Evolutionary conservation across 1,284 basidiomycete genomes (phyloP), one percentile per base, ranked within the genome.

Genomic region (Ceratobasidium sp.): DNA sequence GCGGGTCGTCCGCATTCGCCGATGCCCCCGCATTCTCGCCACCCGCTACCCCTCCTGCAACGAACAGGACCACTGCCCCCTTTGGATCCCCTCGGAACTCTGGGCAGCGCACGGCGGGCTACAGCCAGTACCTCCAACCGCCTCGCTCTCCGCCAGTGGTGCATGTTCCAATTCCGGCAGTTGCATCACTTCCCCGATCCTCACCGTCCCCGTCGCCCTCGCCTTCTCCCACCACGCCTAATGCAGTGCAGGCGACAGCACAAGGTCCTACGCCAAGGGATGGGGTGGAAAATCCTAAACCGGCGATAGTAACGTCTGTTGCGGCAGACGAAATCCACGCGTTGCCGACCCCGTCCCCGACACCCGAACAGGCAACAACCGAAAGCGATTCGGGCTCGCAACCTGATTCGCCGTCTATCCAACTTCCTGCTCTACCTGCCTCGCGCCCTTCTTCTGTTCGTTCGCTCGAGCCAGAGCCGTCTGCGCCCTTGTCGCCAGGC

Each of bases 1-100:
- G 88, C 73, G 86, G 83, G 39, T 76, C 83, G n/a, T 89, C 88
- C 0, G 69, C 66, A 83, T 41, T 77, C 79, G 61, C 80, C 29
- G 80, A 62, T 76, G 81, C 74, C n/a, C 53, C 77, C 43, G 74
- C 49, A n/a, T 61, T 66, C 72, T 59, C 63, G 27, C 76, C 59
- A 29, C 46, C 61, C 24, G 69, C 49, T 14, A 62, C 74, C 14
- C 74, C 74, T 34, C 75, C 68, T 14, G 34, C 61, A 65, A 56
- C 31, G 43, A 65, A 61, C 43, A 43, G 49, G 8, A 46, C 62
- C 2, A 75, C 77, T 14, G 51, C 24, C 6, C 80, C 82, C 19
- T 82, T 83, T 76, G 65, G 54, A 29, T 53, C 51, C 34, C 63
- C 62, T 41, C 31, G 48, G 16, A 74, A 29, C 11, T 61, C 66